A percentile compares a stretch with the other conserved stretches of the same genome.
These are phyloP conservation scores for Dorcoceras hygrometricum DNA, from an alignment of 257 asterid genomes.

Conservation along the genomic window DNA sequence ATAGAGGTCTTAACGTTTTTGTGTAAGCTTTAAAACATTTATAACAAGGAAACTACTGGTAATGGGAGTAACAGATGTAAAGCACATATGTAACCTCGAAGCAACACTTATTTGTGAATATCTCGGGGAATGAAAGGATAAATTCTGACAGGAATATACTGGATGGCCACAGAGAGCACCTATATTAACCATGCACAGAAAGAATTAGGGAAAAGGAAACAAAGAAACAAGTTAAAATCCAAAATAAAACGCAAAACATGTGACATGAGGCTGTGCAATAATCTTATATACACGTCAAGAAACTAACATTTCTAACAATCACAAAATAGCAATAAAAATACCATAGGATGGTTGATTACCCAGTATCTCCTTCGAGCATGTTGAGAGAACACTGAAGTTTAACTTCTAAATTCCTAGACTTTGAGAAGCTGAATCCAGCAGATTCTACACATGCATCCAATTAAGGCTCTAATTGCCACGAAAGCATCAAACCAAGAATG, in stretches of 20 bases:
- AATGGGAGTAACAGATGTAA: conserved; percentile 2
- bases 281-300: neutral
- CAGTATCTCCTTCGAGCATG: conserved; percentile 97
- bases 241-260: conserved; percentile 2
- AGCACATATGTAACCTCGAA: conserved; percentile 69
- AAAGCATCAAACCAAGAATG: neutral
- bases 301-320: neutral
- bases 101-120: conserved; percentile 70
- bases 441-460: conserved; percentile 35
- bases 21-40: conserved; percentile 9
- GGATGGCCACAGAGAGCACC: conserved; percentile 98
- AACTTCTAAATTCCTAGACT: conserved; percentile 51
- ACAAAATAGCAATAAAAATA: neutral
- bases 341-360: conserved; percentile 40
- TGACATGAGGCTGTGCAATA: neutral
- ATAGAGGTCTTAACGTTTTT: neutral
- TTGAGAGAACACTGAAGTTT: conserved; percentile 73
- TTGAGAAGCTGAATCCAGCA: conserved; percentile 36
- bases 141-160: conserved; percentile 92
- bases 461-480: conserved; percentile 7
- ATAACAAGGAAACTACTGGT: too few species aligned
- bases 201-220: conserved; percentile 2
- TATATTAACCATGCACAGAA: conserved; percentile 29
- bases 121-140: conserved; percentile 79
- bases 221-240: conserved; percentile 9